Base-by-base conservation (phyloP, 139 green algal species). In the Coccomyxa sp. region DNA sequence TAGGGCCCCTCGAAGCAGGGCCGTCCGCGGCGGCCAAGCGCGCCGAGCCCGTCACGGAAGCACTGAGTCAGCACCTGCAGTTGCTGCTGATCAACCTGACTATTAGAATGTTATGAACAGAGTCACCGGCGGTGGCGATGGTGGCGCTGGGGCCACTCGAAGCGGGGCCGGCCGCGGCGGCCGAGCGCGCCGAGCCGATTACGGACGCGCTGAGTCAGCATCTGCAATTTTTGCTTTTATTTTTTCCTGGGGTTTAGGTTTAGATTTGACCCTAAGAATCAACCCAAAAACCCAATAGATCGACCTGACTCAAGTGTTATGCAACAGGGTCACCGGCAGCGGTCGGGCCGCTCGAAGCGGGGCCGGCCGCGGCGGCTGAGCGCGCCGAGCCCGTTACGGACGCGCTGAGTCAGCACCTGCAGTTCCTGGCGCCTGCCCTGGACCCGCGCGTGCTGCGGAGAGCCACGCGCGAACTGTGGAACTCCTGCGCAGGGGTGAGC, bases 401-500 rank as follows among this genome's bases (percentile, higher is more conserved):
- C 63, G 76, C 58, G 38, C 76, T 84, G 38, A 79, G 75, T 63
- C 71, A 80, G 45, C 81, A 80, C 45, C 68, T 84, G n/a, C 45
- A 38, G 16, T 51, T 74, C 13, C 51, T 84, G 71, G 57, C 30
- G 13, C 76, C 76, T 30, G 30, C 59, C 21, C 11, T 86, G 57
- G 77, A 86, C 67, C 30, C 60, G 13, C 28, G 82, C 25, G 82
- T 86, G 13, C 75, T 76, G 30, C 63, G 82, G 0, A 32, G 82
- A 13, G 25, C 79, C 0, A 31, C 82, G 3, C 67, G 77, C 38
- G 82, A 86, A 25, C 77, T 82, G 10, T 86, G 82, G 82, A 86
- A 86, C 32, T 71, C 77, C 58, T 58, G 32, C 60, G 77, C 77
- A 31, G 82, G 77, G 77, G 82, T 86, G 66, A 79, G 82, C 27